Percentiles rank a stretch among this genome's conserved stretches.
Evolutionary conservation across 345 rosid species (phyloP).

Genomic region (Leavenworthia alabamica): DNA sequence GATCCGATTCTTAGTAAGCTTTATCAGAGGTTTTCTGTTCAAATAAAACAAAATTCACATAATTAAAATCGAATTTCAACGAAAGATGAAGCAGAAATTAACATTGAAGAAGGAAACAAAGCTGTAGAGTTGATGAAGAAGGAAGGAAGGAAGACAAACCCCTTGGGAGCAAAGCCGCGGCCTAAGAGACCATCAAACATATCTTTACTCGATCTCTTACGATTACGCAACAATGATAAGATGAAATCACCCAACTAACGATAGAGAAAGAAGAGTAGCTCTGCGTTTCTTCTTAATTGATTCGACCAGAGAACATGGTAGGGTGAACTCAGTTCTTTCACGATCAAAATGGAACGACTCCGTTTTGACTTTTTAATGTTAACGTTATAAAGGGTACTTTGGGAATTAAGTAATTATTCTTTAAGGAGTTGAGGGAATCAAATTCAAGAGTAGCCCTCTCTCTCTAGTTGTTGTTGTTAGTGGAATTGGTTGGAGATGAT

Average conservation of each 20-base stretch:
- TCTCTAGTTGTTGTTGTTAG: background rate
- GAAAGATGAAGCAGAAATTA: background rate
- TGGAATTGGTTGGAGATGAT: constrained; percentile 21
- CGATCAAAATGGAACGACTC: constrained; percentile 2
- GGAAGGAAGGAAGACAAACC: constrained; percentile 39
- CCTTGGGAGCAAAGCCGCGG: constrained; percentile 69
- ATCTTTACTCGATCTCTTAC: constrained; percentile 35
- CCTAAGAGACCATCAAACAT: constrained; percentile 87
- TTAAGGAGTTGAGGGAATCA: too few relatives aligned
- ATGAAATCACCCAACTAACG: background rate
- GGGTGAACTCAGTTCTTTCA: background rate
- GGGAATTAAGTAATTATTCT: background rate
- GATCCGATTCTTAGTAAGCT: constrained; percentile 70
- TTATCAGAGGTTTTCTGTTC: constrained; percentile 73
- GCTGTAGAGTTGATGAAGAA: background rate
- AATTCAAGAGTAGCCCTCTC: too few relatives aligned
- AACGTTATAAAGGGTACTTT: constrained; percentile 21
- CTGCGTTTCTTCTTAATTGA: background rate
- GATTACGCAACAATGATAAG: background rate
- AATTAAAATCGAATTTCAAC: background rate
- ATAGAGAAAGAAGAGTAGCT: background rate
- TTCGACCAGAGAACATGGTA: constrained; percentile 6
- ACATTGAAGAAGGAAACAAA: background rate
- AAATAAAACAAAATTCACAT: constrained; percentile 5
- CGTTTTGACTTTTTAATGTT: constrained; percentile 25